Percentiles rank a stretch among this genome's conserved stretches.
Evolutionary conservation across 805 yeast species (phyloP).

Genomic region (Yarrowia sp.): DNA sequence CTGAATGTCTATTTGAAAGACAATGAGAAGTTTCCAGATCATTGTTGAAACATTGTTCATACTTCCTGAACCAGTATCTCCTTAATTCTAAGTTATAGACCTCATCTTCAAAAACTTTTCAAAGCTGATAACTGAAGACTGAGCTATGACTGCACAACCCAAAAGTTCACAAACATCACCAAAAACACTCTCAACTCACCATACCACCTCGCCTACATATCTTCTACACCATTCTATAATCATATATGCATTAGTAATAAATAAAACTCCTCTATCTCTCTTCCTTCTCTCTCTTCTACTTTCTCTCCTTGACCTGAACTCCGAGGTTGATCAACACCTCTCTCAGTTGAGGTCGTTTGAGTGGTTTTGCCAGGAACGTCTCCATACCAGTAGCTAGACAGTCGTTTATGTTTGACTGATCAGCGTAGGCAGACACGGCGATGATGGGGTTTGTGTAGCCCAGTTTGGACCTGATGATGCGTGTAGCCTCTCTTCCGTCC

Average conservation of each 20-base stretch:
- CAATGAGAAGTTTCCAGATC: no score
- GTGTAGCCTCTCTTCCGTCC: slow-evolving; percentile 89
- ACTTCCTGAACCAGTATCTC: no score
- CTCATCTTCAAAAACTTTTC: no score
- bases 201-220: no score
- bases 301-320: slow-evolving; percentile 33
- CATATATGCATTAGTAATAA: slow-evolving; percentile 1
- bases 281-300: slow-evolving; percentile 25
- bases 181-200: no score
- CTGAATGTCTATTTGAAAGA: no score
- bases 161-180: no score
- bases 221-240: not conserved
- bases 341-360: slow-evolving; percentile 70
- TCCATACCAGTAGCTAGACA: slow-evolving; percentile 90
- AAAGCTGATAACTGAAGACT: no score
- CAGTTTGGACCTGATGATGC: slow-evolving; percentile 68
- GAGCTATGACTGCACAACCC: no score
- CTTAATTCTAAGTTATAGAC: no score
- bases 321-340: slow-evolving; percentile 54
- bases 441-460: slow-evolving; percentile 77
- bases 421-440: slow-evolving; percentile 95
- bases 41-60: no score
- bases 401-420: slow-evolving; percentile 83
- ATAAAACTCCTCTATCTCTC: not conserved
- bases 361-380: slow-evolving; percentile 88